Conservation (phyloP, 208 protist species). For the Leishmania mexicana region DNA sequence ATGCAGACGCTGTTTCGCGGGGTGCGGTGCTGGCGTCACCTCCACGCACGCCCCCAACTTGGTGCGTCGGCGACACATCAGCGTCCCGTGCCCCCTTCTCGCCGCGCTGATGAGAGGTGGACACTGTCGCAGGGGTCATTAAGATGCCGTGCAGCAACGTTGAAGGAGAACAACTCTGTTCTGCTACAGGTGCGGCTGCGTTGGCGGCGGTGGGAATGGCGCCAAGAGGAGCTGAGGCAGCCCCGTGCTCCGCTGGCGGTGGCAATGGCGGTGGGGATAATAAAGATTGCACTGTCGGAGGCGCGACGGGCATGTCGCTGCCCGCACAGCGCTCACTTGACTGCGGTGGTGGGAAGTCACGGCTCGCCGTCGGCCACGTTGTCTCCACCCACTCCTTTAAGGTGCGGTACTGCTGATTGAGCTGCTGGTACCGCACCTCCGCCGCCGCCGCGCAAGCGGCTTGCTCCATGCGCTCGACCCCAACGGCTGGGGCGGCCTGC, state of each 20-base stretch:
- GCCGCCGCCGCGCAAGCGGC: neutral
- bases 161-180: neutral
- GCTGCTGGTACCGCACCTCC: slow-evolving; percentile 7
- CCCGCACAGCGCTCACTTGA: neutral
- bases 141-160: neutral
- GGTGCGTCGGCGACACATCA: neutral
- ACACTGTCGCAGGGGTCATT: neutral
- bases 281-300: neutral
- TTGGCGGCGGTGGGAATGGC: neutral
- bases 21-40: neutral
- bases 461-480: neutral
- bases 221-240: neutral
- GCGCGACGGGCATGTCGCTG: neutral
- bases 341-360: neutral
- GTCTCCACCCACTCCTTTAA: slow-evolving; percentile 5
- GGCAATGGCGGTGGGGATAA: neutral
- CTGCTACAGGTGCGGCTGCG: neutral
- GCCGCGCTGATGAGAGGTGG: neutral
- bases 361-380: neutral
- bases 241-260: neutral
- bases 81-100: neutral
- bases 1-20: neutral
- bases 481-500: neutral
- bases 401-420: neutral
- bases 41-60: neutral